Evolutionary conservation across 129 eudicot genomes (phyloP).

Genomic region (Artemisia annua): DNA sequence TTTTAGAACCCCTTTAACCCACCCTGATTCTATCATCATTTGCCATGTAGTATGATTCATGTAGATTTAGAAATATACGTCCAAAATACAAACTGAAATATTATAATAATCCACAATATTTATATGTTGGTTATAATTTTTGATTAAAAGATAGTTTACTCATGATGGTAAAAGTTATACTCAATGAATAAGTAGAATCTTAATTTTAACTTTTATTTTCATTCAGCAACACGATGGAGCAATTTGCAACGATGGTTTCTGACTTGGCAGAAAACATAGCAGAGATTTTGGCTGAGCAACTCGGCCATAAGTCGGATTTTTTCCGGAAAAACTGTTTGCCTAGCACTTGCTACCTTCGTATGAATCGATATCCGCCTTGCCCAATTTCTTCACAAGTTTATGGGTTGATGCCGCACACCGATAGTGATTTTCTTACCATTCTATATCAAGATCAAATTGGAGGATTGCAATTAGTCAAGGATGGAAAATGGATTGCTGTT

Average conservation of each 20-base stretch:
- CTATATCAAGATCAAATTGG: conserved; percentile 73
- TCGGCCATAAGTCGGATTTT: conserved; percentile 39
- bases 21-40: no score
- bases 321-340: conserved; percentile 53
- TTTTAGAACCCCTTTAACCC: no score
- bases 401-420: conserved; percentile 79
- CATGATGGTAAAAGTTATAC: neutral
- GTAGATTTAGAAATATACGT: no score
- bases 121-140: no score
- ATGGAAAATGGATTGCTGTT: conserved; percentile 77
- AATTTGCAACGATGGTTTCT: conserved; percentile 46
- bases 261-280: conserved; percentile 57
- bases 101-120: no score
- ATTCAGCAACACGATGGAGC: conserved; percentile 55
- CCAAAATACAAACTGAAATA: no score
- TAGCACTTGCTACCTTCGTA: conserved; percentile 55
- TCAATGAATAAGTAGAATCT: neutral
- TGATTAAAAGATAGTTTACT: no score
- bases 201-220: neutral
- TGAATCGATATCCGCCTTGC: conserved; percentile 77
- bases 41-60: no score
- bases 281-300: conserved; percentile 57
- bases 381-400: conserved; percentile 36
- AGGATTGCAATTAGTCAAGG: conserved; percentile 70
- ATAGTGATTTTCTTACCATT: conserved; percentile 81